Percentiles rank a stretch among this genome's conserved stretches.
Evolutionary conservation across 345 rosid species (phyloP).

Genomic region (Syzygium jambos): DNA sequence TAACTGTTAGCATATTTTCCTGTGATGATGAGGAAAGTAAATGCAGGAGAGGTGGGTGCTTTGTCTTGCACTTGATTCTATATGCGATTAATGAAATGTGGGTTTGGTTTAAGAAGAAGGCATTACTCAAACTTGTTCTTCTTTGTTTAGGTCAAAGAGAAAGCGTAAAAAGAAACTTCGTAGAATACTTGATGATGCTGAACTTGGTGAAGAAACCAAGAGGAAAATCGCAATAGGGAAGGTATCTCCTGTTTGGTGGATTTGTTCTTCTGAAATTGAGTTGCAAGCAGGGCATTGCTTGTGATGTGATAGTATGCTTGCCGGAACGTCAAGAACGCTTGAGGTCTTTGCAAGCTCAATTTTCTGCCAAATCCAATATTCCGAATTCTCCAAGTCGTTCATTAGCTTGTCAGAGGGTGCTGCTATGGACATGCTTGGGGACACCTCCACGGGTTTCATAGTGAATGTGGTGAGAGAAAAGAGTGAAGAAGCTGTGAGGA

Average conservation of each 20-base stretch:
- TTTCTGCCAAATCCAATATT: constrained; percentile 55
- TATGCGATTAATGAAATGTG: neutral
- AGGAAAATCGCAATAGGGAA: constrained; percentile 97
- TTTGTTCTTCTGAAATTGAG: constrained; percentile 3
- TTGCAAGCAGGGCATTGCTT: constrained; percentile 6
- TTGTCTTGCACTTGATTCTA: neutral
- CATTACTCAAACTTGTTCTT: constrained; percentile 5
- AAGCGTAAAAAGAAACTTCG: constrained; percentile 78
- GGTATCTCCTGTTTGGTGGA: constrained; percentile 26
- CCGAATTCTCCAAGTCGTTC: constrained; percentile 29
- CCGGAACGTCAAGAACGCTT: constrained; percentile 97
- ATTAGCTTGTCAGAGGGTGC: constrained; percentile 50
- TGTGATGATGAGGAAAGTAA: neutral
- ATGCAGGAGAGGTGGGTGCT: neutral
- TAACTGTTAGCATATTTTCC: neutral
- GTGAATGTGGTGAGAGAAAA: constrained; percentile 97
- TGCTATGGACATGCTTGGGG: constrained; percentile 72
- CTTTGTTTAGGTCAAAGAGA: constrained; percentile 47
- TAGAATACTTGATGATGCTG: constrained; percentile 93
- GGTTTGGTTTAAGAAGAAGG: neutral
- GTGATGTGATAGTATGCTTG: constrained; percentile 10
- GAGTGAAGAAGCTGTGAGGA: constrained; percentile 89
- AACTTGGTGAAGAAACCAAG: constrained; percentile 95
- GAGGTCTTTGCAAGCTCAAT: constrained; percentile 68
- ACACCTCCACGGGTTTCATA: constrained; percentile 68